Conservation (phyloP, 495 filamentous ascomycete species). For the Neurospora hispaniola region DNA sequence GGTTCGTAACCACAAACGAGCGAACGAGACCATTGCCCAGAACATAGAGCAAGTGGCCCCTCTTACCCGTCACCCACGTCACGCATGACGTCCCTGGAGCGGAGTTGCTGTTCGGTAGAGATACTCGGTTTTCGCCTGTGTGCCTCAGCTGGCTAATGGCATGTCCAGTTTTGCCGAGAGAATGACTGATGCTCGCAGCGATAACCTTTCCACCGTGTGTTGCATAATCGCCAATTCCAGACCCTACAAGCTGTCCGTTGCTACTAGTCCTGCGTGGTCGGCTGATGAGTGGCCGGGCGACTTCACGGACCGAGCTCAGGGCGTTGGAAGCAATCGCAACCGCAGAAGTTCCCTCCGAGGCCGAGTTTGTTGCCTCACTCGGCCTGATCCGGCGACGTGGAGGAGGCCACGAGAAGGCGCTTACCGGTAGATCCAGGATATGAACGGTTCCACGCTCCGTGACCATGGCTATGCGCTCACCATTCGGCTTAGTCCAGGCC, state of each 20-base stretch:
- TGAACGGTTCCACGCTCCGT: slow-evolving; percentile 92
- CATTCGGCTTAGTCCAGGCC: slow-evolving; percentile 72
- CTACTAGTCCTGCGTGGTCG: slow-evolving; percentile 39
- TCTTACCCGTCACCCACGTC: slow-evolving; percentile 43
- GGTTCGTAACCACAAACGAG: slow-evolving; percentile 53
- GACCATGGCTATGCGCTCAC: slow-evolving; percentile 71
- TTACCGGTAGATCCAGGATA: slow-evolving; percentile 72
- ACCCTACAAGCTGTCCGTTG: slow-evolving; percentile 33
- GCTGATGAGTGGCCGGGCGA: slow-evolving; percentile 35
- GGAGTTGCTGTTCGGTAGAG: slow-evolving; percentile 48
- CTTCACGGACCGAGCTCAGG: slow-evolving; percentile 56
- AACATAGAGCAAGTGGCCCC: slow-evolving; percentile 43
- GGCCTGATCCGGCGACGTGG: slow-evolving; percentile 49
- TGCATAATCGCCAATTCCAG: slow-evolving; percentile 58
- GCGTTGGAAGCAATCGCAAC: slow-evolving; percentile 47
- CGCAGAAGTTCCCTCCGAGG: slow-evolving; percentile 35
- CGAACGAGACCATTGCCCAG: slow-evolving; percentile 51
- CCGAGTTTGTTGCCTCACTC: slow-evolving; percentile 27
- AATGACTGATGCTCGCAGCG: slow-evolving; percentile 72
- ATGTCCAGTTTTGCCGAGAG: slow-evolving; percentile 68
- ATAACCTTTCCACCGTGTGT: slow-evolving; percentile 67
- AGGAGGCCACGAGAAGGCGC: slow-evolving; percentile 83
- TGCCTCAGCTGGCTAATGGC: slow-evolving; percentile 73
- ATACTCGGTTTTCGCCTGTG: slow-evolving; percentile 72
- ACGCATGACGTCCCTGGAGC: slow-evolving; percentile 42